A percentile compares a stretch with the other conserved stretches of the same genome.
These are phyloP conservation scores for Thalassiosira mediterranea DNA, from an alignment of 352 stramenopile species.

Conservation along the genomic window DNA sequence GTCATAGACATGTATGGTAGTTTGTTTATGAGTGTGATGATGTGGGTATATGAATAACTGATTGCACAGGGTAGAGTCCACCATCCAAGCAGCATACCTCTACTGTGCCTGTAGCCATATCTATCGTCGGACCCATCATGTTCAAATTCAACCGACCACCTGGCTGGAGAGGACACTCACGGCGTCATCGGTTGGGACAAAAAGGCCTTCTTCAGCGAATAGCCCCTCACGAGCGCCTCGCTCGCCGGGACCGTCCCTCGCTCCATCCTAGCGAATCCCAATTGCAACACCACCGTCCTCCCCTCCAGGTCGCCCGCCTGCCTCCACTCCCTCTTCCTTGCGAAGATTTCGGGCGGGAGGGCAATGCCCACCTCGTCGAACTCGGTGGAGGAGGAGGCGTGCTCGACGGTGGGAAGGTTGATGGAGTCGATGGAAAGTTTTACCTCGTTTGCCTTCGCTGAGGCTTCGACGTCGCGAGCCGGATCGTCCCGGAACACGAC, in stretches of 20 bases:
- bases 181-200: constrained; percentile 41
- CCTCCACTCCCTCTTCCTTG: constrained; percentile 36
- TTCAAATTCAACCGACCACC: no score
- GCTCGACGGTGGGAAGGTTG: constrained; percentile 17
- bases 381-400: constrained; percentile 2
- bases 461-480: neutral
- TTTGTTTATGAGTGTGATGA: no score
- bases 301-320: constrained; percentile 29
- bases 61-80: no score
- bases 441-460: neutral
- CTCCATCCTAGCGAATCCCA: constrained; percentile 33
- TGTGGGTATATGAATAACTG: no score
- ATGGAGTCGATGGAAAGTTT: constrained; percentile 27
- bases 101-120: no score
- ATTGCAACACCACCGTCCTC: constrained; percentile 28
- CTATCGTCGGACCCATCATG: no score
- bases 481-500: constrained; percentile 20
- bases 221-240: constrained; percentile 24
- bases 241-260: constrained; percentile 30
- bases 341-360: constrained; percentile 11
- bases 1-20: no score
- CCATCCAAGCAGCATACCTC: no score
- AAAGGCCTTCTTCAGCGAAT: constrained; percentile 29
- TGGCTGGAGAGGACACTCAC: no score
- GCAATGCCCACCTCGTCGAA: constrained; percentile 35